A percentile compares a stretch with the other conserved stretches of the same genome.
phyloP scores from a whole-genome alignment of 2,329 filamentous ascomycete genomes.

The Colletotrichum australisinense region DNA sequence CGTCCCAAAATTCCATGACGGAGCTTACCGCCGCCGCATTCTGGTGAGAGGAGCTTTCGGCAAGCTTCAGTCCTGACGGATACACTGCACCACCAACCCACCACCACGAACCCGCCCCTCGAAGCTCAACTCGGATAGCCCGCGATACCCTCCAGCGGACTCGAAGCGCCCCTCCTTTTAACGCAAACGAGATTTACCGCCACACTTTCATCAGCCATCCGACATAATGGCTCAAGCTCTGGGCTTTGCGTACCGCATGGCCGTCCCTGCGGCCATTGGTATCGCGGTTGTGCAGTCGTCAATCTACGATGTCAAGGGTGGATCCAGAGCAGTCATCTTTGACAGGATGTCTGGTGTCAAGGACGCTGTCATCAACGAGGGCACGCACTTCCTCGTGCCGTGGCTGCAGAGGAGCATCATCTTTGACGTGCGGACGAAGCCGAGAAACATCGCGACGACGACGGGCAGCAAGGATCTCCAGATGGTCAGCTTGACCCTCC shows the following conservation, averaged over 20 bases:
- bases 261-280: constrained; percentile 79
- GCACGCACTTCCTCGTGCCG: constrained; percentile 94
- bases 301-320: constrained; percentile 97
- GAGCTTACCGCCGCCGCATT: constrained; percentile 26
- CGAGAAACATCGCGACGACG: constrained; percentile 95
- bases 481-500: constrained; percentile 98
- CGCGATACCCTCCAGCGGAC: constrained; percentile 12
- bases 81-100: constrained; percentile 11
- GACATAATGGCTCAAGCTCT: constrained; percentile 62
- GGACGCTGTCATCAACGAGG: constrained; percentile 92
- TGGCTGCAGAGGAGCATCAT: constrained; percentile 96
- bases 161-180: not conserved
- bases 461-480: constrained; percentile 99
- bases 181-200: not conserved
- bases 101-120: not conserved
- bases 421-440: constrained; percentile 98
- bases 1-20: constrained; percentile 34
- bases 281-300: constrained; percentile 78
- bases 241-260: constrained; percentile 72
- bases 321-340: constrained; percentile 96
- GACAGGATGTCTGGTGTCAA: constrained; percentile 93
- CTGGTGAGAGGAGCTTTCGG: constrained; percentile 32
- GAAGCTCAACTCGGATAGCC: constrained; percentile 15
- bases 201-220: not conserved
- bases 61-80: constrained; percentile 25